Evolutionary conservation across 192 early-diverging fungal genomes (phyloP), one percentile per base, ranked within the genome.

Genomic region (Chytriomyces sp.): DNA sequence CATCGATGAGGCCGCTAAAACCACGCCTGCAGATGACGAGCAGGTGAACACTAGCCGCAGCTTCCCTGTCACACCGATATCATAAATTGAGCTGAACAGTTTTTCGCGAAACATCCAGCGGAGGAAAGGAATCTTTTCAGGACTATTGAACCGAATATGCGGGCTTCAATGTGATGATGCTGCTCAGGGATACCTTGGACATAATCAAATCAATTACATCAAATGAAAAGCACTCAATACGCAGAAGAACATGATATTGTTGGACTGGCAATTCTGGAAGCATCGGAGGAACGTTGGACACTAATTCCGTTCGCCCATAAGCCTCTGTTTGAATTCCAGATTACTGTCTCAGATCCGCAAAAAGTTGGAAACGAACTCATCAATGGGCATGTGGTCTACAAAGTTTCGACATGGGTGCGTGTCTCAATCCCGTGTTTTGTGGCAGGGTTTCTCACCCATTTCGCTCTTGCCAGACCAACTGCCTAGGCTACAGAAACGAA

Each of bases 351-450:
- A 7, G 95, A 97, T 53, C 95, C 95, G 2, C 88, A 90, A 80
- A 94, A 97, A 77, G 87, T 97, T 64, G 90, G 91, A 30, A 30
- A 55, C 73, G 92, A 98, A 65, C 83, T 91, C n/a, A 89, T 95
- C 67, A 91, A 82, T 70, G 87, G 92, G 8, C 88, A 96, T 75
- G 91, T 93, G 39, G 86, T 92, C 3, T 98, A 98, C 82, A 91
- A 90, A 77, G 90, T 98, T 30, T 79, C 82, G 38, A 94, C 94
- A 63, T 86, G 82, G 81, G 91, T 89, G 83, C 5, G 39, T 52
- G 39, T 26, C 31, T 17, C 54, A n/a, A 61, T 52, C 22, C 28
- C 38, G 30, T 39, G 57, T 25, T 62, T 31, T 26, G 12, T 62
- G 34, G 17, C 31, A 5, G 39, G 55, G 49, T 28, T 34, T 12